Conservation (phyloP, 2,329 filamentous ascomycete species). For the Ophiostoma novo-ulmi region DNA sequence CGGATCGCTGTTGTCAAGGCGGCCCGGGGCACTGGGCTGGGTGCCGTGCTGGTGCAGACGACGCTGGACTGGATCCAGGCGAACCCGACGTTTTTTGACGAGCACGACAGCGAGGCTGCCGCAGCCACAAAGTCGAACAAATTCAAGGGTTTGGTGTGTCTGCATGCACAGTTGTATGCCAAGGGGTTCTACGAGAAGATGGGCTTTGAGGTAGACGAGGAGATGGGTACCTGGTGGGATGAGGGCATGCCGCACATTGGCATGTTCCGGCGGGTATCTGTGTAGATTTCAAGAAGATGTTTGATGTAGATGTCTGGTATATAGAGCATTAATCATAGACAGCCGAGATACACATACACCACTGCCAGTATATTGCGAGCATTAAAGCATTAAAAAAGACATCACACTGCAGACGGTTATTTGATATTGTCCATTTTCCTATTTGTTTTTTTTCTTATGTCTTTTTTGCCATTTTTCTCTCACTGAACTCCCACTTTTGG, state of each 20-base stretch:
- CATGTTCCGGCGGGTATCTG: constrained; percentile 59
- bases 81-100: constrained; percentile 53
- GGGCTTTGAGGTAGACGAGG: constrained; percentile 69
- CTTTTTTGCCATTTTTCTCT: constrained; percentile 17
- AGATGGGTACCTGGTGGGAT: constrained; percentile 72
- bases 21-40: constrained; percentile 62
- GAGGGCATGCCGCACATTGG: constrained; percentile 81
- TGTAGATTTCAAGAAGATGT: background rate
- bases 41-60: constrained; percentile 59
- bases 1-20: constrained; percentile 64
- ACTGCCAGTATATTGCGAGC: too few species aligned
- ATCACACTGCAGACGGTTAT: background rate
- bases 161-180: constrained; percentile 70
- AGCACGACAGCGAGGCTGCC: constrained; percentile 41
- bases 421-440: constrained; percentile 16
- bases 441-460: constrained; percentile 20
- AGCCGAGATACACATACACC: too few species aligned
- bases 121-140: constrained; percentile 34
- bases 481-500: constrained; percentile 23
- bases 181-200: constrained; percentile 61
- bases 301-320: background rate
- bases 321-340: background rate
- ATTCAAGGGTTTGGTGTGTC: constrained; percentile 71
- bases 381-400: too few species aligned
- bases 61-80: constrained; percentile 62